Conservation (phyloP, 106 monocot species). For the Dendrobium chrysotoxum region DNA sequence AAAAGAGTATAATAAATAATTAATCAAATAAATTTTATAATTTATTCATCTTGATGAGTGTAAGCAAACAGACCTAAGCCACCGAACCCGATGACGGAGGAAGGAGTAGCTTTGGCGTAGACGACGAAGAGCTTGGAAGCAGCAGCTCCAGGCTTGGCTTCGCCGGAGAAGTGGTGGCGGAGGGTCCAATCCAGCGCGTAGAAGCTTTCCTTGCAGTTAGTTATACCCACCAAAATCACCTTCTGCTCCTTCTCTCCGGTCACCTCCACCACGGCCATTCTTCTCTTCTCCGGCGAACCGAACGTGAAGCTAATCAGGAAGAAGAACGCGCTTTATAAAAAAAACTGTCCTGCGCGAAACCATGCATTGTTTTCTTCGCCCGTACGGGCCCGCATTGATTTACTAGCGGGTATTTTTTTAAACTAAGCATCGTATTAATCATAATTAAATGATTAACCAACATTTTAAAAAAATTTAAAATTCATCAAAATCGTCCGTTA, state of each 20-base stretch:
- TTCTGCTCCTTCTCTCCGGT: neutral
- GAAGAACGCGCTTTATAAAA: neutral
- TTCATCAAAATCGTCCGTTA: too few species aligned
- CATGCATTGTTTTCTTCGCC: neutral
- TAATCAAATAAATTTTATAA: too few species aligned
- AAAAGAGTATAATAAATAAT: too few species aligned
- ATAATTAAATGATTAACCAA: too few species aligned
- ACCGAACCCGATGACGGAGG: neutral
- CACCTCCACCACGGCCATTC: neutral
- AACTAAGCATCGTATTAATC: too few species aligned
- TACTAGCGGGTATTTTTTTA: too few species aligned
- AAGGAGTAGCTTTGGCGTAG: neutral
- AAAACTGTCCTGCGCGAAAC: neutral
- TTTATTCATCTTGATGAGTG: too few species aligned
- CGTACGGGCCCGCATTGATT: neutral
- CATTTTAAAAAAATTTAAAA: too few species aligned
- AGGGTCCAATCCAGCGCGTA: constrained; percentile 59
- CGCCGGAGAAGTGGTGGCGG: constrained; percentile 28
- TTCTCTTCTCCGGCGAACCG: neutral
- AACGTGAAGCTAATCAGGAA: neutral
- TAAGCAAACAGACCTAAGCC: neutral
- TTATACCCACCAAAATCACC: constrained; percentile 47
- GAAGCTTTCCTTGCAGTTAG: constrained; percentile 52
- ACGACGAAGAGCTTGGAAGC: neutral
- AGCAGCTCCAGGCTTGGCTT: neutral